Evolutionary conservation across 495 filamentous ascomycete species (phyloP), one percentile per base, ranked within the genome.

Genomic region (Aspergillus kassunensis): DNA sequence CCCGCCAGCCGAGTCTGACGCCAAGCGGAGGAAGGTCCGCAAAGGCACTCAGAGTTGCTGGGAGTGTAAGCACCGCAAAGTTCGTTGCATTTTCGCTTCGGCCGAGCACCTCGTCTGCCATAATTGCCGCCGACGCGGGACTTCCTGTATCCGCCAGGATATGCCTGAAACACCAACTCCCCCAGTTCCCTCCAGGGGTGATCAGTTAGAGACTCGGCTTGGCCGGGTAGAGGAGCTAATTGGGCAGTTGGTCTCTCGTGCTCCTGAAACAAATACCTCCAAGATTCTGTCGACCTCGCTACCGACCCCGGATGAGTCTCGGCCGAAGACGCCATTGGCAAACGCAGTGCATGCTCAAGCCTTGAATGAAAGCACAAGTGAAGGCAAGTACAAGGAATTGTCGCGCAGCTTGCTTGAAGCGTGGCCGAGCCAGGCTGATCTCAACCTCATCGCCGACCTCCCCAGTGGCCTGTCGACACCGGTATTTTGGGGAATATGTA

Each of bases 11-110:
- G 9, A 27, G 24, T 27, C 24, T 27, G 4, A 27, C 9, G 24
- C 37, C 4, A 66, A 62, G 54, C 59, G 64, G 11, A 61, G 68
- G 36, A 69, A 69, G 50, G 36, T 73, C 23, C 66, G 69, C 15
- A 69, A 70, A 58, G 69, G 69, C 31, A 71, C 69, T 8, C 57
- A 60, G 15, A 68, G 65, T 39, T 72, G 67, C 62, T 70, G 67
- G 67, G 67, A 69, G 33, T 72, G 71, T 53, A 71, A 66, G 51
- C 60, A 64, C 19, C 61, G 70, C 8, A 74, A 74, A 42, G 62
- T 68, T 20, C 59, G 61, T 11, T 71, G 66, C 42, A 64, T 55
- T 21, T 66, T 76, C 48, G 54, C 57, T 21, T 30, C 55, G 16
- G 35, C 43, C 6, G 46, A 60, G 4, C 64, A 71, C 24, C 37